Evolutionary conservation across 805 yeast genomes (phyloP), one percentile per base, ranked within the genome.

Genomic region (Candida chilensis): DNA sequence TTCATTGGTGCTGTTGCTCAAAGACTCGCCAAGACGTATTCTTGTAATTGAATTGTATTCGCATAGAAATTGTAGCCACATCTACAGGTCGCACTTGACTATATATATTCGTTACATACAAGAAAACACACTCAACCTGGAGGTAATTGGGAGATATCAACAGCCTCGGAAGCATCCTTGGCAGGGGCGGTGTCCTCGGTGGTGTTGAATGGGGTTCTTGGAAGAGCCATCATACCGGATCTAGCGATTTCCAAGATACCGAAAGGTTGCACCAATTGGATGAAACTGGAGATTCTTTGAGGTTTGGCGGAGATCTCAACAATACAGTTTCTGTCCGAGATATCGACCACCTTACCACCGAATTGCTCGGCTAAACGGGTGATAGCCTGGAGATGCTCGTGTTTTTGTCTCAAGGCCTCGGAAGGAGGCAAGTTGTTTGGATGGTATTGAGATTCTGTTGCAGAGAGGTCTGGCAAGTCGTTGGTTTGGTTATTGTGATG

Each of bases 201-300:
- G 13, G 60, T 70, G 26, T 54, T 60, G 43, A 87, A 61, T 26
- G 95, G 96, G 29, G 97, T 85, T 71, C 96, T 79, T 50, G 97
- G 94, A 47, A 92, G 71, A 7, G 97, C 98, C 90, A 92, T 87
- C 94, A 90, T 85, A 62, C 98, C 98, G 16, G 95, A 81, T 63
- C 98, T 76, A 27, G 96, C 95, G 46, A 90, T 82, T 61, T 92
- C 98, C 48, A 92, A 71, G 35, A 92, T 78, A 50, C 98, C 98
- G 51, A 92, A 92, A 27, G 98, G 98, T 54, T 86, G 92, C 50
- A 88, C 67, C 51, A 92, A 74, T 39, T 82, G 83, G 51, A 92
- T 74, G 56, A 88, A 88, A 24, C 94, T 77, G 27, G 90, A 67
- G 39, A 92, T 71, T 57, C 96, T 76, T 32, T 83, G 74, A 21